Percentiles rank a stretch among this genome's conserved stretches.
phyloP scores from a whole-genome alignment of 2,329 filamentous ascomycete species.

The Penicillium sp. region DNA sequence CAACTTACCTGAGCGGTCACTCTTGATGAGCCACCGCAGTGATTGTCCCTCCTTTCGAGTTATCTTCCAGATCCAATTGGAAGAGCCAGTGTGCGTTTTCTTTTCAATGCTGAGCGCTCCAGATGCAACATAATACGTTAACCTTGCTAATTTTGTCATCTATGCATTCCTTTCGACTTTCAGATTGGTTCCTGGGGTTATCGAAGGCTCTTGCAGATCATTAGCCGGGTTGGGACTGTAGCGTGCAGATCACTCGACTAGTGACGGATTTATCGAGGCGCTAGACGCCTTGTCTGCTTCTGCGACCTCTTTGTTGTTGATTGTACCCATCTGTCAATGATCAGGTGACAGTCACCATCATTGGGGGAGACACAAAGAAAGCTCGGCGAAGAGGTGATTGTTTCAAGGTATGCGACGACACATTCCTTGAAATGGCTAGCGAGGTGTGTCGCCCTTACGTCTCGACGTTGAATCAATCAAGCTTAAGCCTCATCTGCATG shows the following conservation, averaged over 20 bases:
- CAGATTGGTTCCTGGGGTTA: background rate
- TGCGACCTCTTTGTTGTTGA: background rate
- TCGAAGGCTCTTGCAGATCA: background rate
- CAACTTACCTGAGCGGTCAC: too few relatives aligned
- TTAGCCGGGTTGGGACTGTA: background rate
- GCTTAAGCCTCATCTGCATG: slow-evolving; percentile 4
- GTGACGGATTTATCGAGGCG: background rate
- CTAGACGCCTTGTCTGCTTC: background rate
- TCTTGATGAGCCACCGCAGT: background rate
- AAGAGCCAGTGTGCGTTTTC: too few relatives aligned
- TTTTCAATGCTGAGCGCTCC: too few relatives aligned
- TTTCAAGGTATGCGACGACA: background rate
- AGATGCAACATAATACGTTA: too few relatives aligned
- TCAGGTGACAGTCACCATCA: background rate
- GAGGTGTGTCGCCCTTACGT: background rate
- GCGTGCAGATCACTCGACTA: background rate
- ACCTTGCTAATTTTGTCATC: too few relatives aligned
- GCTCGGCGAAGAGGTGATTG: background rate
- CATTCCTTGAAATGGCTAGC: background rate
- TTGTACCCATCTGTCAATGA: background rate
- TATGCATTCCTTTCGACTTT: background rate
- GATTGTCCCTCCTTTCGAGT: background rate
- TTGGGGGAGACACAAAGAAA: background rate
- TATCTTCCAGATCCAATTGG: background rate
- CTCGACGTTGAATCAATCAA: background rate